Evolutionary conservation across 345 rosid species (phyloP), one percentile per base, ranked within the genome.

Genomic region (Erysimum cheiranthoides): DNA sequence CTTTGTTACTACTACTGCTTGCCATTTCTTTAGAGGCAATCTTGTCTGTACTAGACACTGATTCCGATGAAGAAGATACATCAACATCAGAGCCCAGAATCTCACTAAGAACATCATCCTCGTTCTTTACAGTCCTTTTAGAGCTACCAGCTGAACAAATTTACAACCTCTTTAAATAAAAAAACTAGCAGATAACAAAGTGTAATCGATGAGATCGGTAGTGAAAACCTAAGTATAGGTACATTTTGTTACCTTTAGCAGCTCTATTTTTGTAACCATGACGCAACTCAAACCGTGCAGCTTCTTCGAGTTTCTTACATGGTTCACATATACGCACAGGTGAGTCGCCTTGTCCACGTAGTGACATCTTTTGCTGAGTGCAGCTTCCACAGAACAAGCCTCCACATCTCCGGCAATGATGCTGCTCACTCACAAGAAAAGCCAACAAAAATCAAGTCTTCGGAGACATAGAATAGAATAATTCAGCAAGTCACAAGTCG

Each of bases 321-420:
- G 99, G 96, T 43, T 93, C 98, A 68, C 98, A 93, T 56, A 88
- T 86, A 39, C 98, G 93, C 46, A 95, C 98, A 27, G 98, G 89
- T 0, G 92, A 75, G 80, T 95, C 96, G 32, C 99, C 98, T 81
- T 92, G 96, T 10, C 99, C 97, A 8, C 98, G 92, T 57, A 95
- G 79, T 4, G 73, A 63, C 97, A 95, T 93, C 77, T 90, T 77
- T 56, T 88, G 88, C 80, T 83, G 91, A 2, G 94, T 89, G 68
- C 97, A 95, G 63, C 71, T 80, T 73, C 81, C 79, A 83, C 98
- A 95, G 79, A 90, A 95, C 65, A 95, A 43, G 4, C 99, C 97
- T n/a, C 97, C 99, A 74, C 96, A 95, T 74, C 97, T 83, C 66
- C 98, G 85, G 79, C 98, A 95, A 79, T 95, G 98, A 76, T 95